Evolutionary conservation across 2,329 filamentous ascomycete genomes (phyloP), one percentile per base, ranked within the genome.

Genomic region (Botrytis squamosa): DNA sequence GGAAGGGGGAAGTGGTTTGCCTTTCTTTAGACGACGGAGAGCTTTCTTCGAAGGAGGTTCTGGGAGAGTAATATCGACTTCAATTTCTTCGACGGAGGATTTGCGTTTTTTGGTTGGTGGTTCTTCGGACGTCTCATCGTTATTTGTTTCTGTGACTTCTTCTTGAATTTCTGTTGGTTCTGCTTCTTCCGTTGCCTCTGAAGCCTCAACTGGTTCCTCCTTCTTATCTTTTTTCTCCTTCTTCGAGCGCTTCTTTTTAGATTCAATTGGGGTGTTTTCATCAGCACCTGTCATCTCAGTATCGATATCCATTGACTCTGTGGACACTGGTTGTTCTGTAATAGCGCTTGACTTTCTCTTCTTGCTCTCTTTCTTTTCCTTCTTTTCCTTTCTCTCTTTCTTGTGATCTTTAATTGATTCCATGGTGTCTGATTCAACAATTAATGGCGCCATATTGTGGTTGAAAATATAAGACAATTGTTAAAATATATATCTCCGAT

Each of bases 11-110:
- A 89, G 80, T 2, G 86, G 80, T 81, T 92, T 93, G 77, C 89
- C 89, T 84, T 97, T 98, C 83, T 98, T 98, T 74, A 97, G 89
- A 75, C 91, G 91, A 81, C 96, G 94, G 78, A 94, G 89, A 75
- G 93, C 94, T 82, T 96, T 97, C 83, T 98, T 99, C 49, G 96
- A 98, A 1, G 94, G 93, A 33, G 96, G 96, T 81, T 98, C 95
- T 40, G 96, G 96, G n/a, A 93, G 90, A 76, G 86, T 87, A 76
- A 99, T 85, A 82, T 99, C 93, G 81, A 99, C 94, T 82, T 97
- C 94, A 80, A 99, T 92, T 79, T 95, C 92, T 66, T 91, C 88
- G 55, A 80, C 81, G 29, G 84, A 84, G 68, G 90, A 85, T 83
- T 95, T 96, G 83, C 93, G 92, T 85, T 97, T 94, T 75, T 82